Base-by-base conservation (phyloP, 2,329 filamentous ascomycete species). In the Capronia coronata region DNA sequence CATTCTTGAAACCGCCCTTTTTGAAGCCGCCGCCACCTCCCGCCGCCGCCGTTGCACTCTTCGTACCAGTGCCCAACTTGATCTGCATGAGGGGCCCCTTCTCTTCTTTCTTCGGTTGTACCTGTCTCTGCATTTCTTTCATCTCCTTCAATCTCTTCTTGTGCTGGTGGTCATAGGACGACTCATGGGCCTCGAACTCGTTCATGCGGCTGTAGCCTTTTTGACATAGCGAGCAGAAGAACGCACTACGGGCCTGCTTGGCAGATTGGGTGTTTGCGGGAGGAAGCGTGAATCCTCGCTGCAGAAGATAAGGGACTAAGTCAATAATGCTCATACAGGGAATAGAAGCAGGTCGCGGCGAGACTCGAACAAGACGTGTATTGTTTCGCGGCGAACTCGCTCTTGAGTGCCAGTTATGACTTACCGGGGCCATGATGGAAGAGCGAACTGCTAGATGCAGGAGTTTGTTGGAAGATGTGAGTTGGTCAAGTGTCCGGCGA, bases 151-250 rank as follows among this genome's bases (percentile, higher is more conserved):
- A 59, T 50, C 74, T 70, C 71, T 94, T 89, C 67, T 89, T 90
- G 69, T 98, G 93, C 61, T 87, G 86, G 70, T 98, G 93, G 65
- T 97, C 93, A 68, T 97, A 97, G 62, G 86, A 93, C 56, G 83
- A 83, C 49, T 96, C 86, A 67, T 98, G 93, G 6, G 90, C 85
- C 68, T 97, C 91, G 67, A 94, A 96, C 67, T 97, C 91, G 65
- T 94, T 91, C 77, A 94, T 91, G 48, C 93, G 88, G 1, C 84
- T 82, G 70, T 97, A 98, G 61, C 90, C 91, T 71, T 97, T 97
- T 57, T 85, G 82, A 73, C 93, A 97, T 47, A 97, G 79, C 34
- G 83, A 79, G 73, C 81, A 94, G 71, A 86, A 89, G 71, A 94
- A 93, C 27, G 86, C 82, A 63, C 83, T 85, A 42, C 87, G 75